Evolutionary conservation across 2,329 filamentous ascomycete species (phyloP), one percentile per base, ranked within the genome.

Genomic region (Neurospora sp.): DNA sequence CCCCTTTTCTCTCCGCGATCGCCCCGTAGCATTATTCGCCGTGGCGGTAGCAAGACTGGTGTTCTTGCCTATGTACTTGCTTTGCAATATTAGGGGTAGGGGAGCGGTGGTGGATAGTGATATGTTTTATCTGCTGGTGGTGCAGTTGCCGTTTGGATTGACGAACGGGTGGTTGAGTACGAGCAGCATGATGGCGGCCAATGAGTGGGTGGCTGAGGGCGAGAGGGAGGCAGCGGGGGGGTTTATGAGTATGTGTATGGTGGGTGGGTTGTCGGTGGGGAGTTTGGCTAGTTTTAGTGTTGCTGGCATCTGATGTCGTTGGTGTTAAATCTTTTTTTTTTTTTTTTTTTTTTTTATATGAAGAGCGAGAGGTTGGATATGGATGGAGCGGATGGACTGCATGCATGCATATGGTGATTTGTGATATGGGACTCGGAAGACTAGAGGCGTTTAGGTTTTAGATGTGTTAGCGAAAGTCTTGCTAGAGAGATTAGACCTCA

Each of bases 201-300:
- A 87, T 0, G 88, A 92, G 74, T 95, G 89, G 87, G 94, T 98
- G 0, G 89, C 90, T 4, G 87, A 90, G 1, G 88, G 90, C 10
- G 95, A 99, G 82, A 85, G 91, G 40, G 93, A 97, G 81, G 94
- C 93, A 6, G 90, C 93, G 0, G 96, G 95, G 66, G 93, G 91
- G 1, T 98, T 98, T 79, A 98, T 99, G 96, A 91, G 92, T 3
- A 80, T 97, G 73, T 93, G 91, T 79, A 86, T 98, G n/a, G 92
- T 97, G 19, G 88, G 87, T 5, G 96, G 96, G 0, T 81, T 98
- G 80, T 88, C 93, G 1, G 84, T 85, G 33, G 96, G 96, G n/a
- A 98, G 95, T 81, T 80, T 98, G 75, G 79, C 96, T 78, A 98
- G 94, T 79, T 99, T 98, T 80, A 84, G 89, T 10, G 88, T 88